These are phyloP conservation scores for Brassica balearica DNA, from an alignment of 441 rosid genomes.

Conservation along the genomic window DNA sequence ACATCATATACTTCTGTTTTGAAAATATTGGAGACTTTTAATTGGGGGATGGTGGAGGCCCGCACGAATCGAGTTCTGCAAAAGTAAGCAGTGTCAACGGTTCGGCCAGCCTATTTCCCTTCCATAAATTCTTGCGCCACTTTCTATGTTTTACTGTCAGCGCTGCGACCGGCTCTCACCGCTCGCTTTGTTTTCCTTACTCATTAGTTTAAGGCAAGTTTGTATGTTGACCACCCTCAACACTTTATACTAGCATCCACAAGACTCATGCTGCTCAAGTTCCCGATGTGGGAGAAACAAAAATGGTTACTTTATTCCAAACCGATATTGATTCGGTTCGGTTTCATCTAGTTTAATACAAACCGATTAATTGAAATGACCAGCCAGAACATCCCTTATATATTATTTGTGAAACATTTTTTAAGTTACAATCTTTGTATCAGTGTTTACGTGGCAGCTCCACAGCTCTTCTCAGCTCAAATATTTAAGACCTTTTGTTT, in stretches of 20 bases:
- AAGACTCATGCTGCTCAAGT: accelerated
- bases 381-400: not conserved
- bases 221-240: accelerated
- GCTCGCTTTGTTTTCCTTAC: constrained; percentile 95
- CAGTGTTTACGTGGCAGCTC: too few relatives aligned
- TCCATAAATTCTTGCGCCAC: constrained; percentile 79
- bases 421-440: too few relatives aligned
- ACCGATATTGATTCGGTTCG: not conserved
- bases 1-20: too few relatives aligned
- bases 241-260: not conserved
- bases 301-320: not conserved
- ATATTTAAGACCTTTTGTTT: too few relatives aligned
- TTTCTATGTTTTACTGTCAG: not conserved
- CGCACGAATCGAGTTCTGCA: constrained; percentile 78
- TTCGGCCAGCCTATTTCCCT: constrained; percentile 83
- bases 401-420: too few relatives aligned
- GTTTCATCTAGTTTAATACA: not conserved
- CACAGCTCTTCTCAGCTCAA: too few relatives aligned
- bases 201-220: constrained; percentile 85
- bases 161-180: constrained; percentile 82
- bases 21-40: not conserved
- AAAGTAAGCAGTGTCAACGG: constrained; percentile 86
- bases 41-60: constrained; percentile 68
- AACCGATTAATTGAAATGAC: not conserved
- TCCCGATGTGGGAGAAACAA: constrained; percentile 40